phyloP scores from a whole-genome alignment of 2,329 filamentous ascomycete species.

The Diaporthe helianthi region DNA sequence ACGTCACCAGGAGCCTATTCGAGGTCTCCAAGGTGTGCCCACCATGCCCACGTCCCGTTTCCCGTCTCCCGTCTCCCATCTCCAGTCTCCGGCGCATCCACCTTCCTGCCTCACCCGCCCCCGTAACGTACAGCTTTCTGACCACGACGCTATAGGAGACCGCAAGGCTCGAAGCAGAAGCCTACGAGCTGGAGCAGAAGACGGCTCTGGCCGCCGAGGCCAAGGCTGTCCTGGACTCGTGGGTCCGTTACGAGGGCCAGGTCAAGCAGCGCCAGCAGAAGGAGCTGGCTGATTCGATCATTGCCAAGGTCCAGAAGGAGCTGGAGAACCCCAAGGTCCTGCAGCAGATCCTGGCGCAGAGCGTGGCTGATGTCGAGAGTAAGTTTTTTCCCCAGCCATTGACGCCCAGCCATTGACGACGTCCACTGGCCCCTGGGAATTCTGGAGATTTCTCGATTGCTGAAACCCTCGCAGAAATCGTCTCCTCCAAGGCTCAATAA shows the following conservation, averaged over 20 bases:
- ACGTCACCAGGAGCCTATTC: slow-evolving; percentile 96
- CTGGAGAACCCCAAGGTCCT: slow-evolving; percentile 96
- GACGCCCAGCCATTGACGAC: no score
- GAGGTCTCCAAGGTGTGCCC: slow-evolving; percentile 90
- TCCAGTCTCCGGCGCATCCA: not conserved
- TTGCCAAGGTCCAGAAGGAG: slow-evolving; percentile 98
- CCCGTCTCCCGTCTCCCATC: no score
- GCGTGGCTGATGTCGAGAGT: slow-evolving; percentile 96
- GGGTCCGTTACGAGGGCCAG: slow-evolving; percentile 98
- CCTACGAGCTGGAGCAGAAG: slow-evolving; percentile 96
- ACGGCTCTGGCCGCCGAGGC: slow-evolving; percentile 91
- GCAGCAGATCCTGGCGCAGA: slow-evolving; percentile 98
- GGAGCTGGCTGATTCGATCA: slow-evolving; percentile 91
- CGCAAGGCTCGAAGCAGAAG: slow-evolving; percentile 92
- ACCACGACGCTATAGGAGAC: slow-evolving; percentile 74
- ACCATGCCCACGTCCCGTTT: not conserved
- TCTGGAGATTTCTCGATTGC: slow-evolving; percentile 35
- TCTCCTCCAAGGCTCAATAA: slow-evolving; percentile 70
- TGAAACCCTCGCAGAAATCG: slow-evolving; percentile 60
- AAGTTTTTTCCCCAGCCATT: slow-evolving; percentile 42
- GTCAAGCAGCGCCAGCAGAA: slow-evolving; percentile 98
- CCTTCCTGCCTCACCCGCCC: not conserved
- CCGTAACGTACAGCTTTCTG: slow-evolving; percentile 27
- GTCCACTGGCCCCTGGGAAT: not conserved
- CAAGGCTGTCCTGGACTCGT: slow-evolving; percentile 94